Evolutionary conservation across 2,329 filamentous ascomycete genomes (phyloP).

Genomic region (Curvularia sp.): DNA sequence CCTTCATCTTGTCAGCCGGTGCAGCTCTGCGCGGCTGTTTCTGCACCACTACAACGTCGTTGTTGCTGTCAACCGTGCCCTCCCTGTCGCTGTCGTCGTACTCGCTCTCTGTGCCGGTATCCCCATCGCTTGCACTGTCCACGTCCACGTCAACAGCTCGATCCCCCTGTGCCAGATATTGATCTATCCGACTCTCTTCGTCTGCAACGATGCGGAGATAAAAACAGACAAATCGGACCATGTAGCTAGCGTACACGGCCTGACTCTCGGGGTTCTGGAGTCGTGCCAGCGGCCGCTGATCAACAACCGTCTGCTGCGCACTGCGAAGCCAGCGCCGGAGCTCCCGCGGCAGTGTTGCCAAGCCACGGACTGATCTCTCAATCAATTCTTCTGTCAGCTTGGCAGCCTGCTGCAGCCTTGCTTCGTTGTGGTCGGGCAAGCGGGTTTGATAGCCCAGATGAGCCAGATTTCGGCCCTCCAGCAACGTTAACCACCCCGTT

Average conservation of each 20-base stretch:
- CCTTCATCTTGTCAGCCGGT: not conserved
- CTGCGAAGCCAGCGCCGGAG: too few species aligned
- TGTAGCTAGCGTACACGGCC: not conserved
- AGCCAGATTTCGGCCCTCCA: conserved; percentile 10
- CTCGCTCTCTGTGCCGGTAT: not conserved
- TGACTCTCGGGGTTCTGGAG: not conserved
- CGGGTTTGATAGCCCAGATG: conserved; percentile 23
- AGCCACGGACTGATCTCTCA: not conserved
- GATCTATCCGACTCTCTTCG: not conserved
- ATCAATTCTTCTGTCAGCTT: not conserved
- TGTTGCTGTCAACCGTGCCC: not conserved
- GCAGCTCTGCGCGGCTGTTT: not conserved
- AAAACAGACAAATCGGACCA: not conserved
- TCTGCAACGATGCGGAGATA: not conserved
- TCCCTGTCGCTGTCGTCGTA: not conserved
- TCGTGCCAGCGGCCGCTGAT: not conserved
- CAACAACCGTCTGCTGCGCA: not conserved
- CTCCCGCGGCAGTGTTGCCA: not conserved
- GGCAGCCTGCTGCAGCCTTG: not conserved
- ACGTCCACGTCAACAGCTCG: too few species aligned
- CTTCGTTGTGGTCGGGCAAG: conserved; percentile 16
- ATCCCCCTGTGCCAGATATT: not conserved
- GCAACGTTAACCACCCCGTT: not conserved
- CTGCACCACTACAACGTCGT: not conserved
- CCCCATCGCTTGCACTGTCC: too few species aligned